Evolutionary conservation across 2,329 filamentous ascomycete genomes (phyloP), one percentile per base, ranked within the genome.

Genomic region (Graphiopsis chlorocephala): DNA sequence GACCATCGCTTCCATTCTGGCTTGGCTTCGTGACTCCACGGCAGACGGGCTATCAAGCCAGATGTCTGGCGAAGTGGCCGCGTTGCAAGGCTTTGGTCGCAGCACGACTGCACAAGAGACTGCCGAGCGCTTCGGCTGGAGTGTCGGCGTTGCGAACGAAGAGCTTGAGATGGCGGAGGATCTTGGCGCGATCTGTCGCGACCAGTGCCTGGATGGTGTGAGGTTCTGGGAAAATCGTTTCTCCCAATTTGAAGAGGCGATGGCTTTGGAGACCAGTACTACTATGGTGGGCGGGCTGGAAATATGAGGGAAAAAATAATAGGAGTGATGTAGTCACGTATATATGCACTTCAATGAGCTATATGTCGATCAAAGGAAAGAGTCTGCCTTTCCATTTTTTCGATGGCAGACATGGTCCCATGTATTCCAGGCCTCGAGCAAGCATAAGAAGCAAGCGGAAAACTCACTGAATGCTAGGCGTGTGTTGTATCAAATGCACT

Each of bases 151-250:
- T 25, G 95, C 95, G 1, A 91, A 90, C 66, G 95, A 98, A 76
- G 95, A 99, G 79, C 83, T 99, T 14, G 91, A 97, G 75, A 97
- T 99, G 94, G 93, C 93, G 0, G 95, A 99, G 77, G 94, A 98
- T 76, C 87, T 86, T 64, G 95, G 95, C 0, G 87, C 88, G 2
- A 76, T 99, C 23, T 98, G 94, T 76, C 88, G 95, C 56, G 95
- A 99, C 76, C 93, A 96, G 72, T 90, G 92, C 4, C 86, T 98
- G 15, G 93, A 97, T 76, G 95, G 95, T 0, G 82, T 96, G 55
- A 90, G 90, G 72, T 99, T 96, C 77, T 99, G 95, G 95, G 88
- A 91, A 78, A 99, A 99, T 66, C 70, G 73, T 58, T 73, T 77
- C 48, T 20, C 59, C 5, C 47, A 50, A 8, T 59, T 63, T n/a